phyloP scores from a whole-genome alignment of 805 yeast species.

The Myxozyma melibiosi region DNA sequence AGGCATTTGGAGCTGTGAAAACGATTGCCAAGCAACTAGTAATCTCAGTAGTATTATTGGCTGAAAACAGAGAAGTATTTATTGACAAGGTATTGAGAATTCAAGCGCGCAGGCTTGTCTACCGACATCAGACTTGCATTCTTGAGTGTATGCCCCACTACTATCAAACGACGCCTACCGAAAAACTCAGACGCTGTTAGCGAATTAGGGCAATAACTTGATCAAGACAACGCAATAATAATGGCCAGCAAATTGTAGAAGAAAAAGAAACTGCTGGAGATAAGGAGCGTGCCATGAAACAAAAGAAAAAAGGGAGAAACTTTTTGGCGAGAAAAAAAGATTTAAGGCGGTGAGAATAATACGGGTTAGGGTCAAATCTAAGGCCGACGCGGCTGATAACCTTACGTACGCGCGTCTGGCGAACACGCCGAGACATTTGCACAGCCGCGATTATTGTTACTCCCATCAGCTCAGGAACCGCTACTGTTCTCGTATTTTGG shows the following conservation, averaged over 20 bases:
- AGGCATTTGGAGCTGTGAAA: no score
- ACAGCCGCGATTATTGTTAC: no score
- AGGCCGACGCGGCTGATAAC: no score
- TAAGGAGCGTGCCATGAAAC: constrained; percentile 17
- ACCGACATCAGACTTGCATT: no score
- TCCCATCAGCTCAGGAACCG: no score
- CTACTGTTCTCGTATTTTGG: no score
- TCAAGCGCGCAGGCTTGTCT: not conserved
- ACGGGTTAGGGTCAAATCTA: not conserved
- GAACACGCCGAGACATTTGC: no score
- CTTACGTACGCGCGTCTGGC: no score
- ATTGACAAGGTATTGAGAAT: not conserved
- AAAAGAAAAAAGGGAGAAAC: not conserved
- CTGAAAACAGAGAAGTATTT: no score
- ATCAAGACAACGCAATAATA: constrained; percentile 14
- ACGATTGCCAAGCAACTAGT: no score
- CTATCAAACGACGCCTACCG: constrained; percentile 26
- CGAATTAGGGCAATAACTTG: constrained; percentile 19
- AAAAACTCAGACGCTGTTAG: constrained; percentile 17
- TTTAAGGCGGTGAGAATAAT: not conserved
- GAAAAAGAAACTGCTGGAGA: constrained; percentile 8
- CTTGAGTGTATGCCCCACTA: constrained; percentile 18
- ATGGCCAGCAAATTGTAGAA: constrained; percentile 17
- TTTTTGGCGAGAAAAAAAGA: not conserved
- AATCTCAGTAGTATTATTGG: no score